Conservation (phyloP, 331 rosid genomes). For the Acacia pycnantha region DNA sequence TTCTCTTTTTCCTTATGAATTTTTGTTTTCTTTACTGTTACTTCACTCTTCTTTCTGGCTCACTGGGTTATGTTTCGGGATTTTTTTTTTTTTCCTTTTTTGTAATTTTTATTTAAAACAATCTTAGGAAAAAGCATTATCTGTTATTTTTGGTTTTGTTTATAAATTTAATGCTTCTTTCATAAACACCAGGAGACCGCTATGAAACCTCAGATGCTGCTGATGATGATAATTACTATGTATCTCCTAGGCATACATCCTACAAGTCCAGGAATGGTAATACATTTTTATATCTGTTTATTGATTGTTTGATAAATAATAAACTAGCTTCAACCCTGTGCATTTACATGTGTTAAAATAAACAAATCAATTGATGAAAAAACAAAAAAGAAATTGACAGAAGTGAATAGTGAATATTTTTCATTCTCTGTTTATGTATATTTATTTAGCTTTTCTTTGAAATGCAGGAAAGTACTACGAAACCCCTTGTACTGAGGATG, state of each 20-base stretch:
- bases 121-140: not conserved
- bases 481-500: not conserved
- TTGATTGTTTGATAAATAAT: not conserved
- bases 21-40: not conserved
- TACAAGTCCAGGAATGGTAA: not conserved
- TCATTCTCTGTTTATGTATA: not conserved
- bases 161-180: not conserved
- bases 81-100: not conserved
- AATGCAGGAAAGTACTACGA: constrained; percentile 30
- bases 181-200: constrained; percentile 22
- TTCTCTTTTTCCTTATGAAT: not conserved
- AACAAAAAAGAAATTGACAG: not conserved
- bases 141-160: not conserved
- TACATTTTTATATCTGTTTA: not conserved
- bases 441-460: not conserved
- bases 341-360: not conserved
- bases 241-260: not conserved
- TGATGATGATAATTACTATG: constrained; percentile 7
- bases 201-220: not conserved
- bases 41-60: not conserved
- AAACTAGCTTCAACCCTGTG: not conserved
- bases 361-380: not conserved
- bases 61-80: not conserved
- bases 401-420: not conserved
- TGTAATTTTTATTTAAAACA: not conserved